phyloP scores from a whole-genome alignment of 1,284 basidiomycete genomes.

The Heterobasidion parviporum region DNA sequence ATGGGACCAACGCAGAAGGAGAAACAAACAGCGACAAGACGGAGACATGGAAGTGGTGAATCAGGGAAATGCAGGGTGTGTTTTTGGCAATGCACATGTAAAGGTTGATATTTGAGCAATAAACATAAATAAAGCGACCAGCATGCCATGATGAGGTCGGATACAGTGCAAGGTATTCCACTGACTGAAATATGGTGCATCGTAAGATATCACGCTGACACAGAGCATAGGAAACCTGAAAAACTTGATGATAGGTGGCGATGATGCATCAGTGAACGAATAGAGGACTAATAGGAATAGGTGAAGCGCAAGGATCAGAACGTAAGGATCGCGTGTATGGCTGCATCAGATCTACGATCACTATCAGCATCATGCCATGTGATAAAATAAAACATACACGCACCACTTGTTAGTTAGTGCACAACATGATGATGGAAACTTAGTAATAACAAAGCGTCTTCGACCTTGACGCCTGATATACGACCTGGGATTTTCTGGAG shows the following conservation, averaged over 20 bases:
- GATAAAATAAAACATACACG: background rate
- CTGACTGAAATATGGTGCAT: background rate
- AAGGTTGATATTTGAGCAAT: background rate
- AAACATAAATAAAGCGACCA: background rate
- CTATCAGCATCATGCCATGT: background rate
- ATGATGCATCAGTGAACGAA: too few relatives aligned
- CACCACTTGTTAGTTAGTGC: slow-evolving; percentile 28
- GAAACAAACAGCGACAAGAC: background rate
- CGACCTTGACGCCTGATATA: slow-evolving; percentile 38
- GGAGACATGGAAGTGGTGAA: background rate
- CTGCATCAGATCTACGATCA: background rate
- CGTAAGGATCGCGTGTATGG: background rate
- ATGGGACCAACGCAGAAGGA: background rate
- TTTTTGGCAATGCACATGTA: background rate
- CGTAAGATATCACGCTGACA: background rate
- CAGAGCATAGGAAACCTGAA: background rate
- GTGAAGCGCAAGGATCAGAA: background rate
- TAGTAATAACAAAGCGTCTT: slow-evolving; percentile 60
- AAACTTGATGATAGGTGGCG: too few relatives aligned
- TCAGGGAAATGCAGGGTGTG: background rate
- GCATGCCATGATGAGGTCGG: background rate
- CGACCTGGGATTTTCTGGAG: slow-evolving; percentile 19
- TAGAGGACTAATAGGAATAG: too few relatives aligned
- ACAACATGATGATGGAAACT: slow-evolving; percentile 61
- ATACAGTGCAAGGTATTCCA: background rate